A percentile compares a stretch with the other conserved stretches of the same genome.
Evolutionary conservation across 1,139 yeast species (phyloP).

Genomic region (Blastobotrys petasosporus): DNA sequence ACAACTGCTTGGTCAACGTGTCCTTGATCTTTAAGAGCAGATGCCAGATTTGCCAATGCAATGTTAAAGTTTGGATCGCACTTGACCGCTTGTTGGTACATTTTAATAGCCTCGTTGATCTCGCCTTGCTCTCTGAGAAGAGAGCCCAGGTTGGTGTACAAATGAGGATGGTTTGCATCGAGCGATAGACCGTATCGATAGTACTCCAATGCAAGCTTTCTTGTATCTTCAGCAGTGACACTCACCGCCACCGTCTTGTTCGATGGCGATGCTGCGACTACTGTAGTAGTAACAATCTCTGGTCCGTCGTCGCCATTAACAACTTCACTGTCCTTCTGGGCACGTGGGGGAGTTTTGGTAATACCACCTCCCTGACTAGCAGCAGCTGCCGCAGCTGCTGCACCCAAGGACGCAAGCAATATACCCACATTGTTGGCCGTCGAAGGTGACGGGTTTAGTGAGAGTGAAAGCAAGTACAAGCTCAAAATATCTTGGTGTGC

Average conservation of each 20-base stretch:
- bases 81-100: conserved; percentile 31
- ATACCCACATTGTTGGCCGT: conserved; percentile 35
- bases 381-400: conserved; percentile 1
- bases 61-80: conserved; percentile 31
- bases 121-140: conserved; percentile 32
- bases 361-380: neutral
- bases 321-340: too few relatives aligned
- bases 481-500: conserved; percentile 28
- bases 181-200: conserved; percentile 31
- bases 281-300: neutral
- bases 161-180: conserved; percentile 33
- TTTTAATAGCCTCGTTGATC: conserved; percentile 28
- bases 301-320: too few relatives aligned
- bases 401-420: conserved; percentile 22
- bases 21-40: conserved; percentile 33
- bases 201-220: conserved; percentile 28
- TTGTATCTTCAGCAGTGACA: conserved; percentile 13
- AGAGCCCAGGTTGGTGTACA: conserved; percentile 34
- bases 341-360: too few relatives aligned
- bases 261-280: conserved; percentile 1
- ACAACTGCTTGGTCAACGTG: conserved; percentile 29
- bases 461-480: conserved; percentile 30
- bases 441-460: conserved; percentile 31
- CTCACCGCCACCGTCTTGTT: neutral
- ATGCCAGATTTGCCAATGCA: conserved; percentile 33